Base-by-base conservation (phyloP, 164 flowering plant species). In the Paratinospora sagittata region DNA sequence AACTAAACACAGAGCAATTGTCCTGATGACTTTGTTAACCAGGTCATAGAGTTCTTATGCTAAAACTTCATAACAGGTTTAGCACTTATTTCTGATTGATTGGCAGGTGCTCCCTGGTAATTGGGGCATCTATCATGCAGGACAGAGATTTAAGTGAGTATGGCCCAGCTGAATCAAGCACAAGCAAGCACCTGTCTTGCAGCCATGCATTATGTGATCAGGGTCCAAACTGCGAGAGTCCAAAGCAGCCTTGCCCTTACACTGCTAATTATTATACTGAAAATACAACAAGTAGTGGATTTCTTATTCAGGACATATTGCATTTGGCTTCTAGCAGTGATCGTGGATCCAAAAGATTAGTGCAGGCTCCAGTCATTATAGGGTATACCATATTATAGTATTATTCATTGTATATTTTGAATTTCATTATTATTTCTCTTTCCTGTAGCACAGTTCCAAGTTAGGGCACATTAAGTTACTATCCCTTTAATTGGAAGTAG, bases 121-220 rank as follows among this genome's bases (percentile, higher is more conserved):
- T 78, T 85, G 97, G 96, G 87, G 97, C 92, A 89, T 89, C 89
- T 90, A 90, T 92, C 87, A 79, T 90, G 98, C 97, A 95, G 98
- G 97, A 85, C 81, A 87, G 80, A 87, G 91, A 94, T 86, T 81
- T 92, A 61, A 87, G 78, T 71, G 87, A 86, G 78, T 94, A 92
- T 76, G 83, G 80, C 68, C 97, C 97, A 75, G 82, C 90, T 73
- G 74, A 75, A 67, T 94, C 98, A 73, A 87, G 81, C 79, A 87
- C 92, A 63, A 87, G 97, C 84, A 90, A 84, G 82, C 77, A 79
- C 60, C 70, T 94, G 7, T 58, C 87, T 55, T 94, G 98, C 80
- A 83, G 88, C 78, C 89, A 94, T 72, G 80, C 75, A 76, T 78
- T 94, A 64, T 94, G 97, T 82, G 86, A 84, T 7, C 49, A 66